These are phyloP conservation scores for Xerocomellus chrysenteron DNA, from an alignment of 768 basidiomycete genomes.

Conservation along the genomic window DNA sequence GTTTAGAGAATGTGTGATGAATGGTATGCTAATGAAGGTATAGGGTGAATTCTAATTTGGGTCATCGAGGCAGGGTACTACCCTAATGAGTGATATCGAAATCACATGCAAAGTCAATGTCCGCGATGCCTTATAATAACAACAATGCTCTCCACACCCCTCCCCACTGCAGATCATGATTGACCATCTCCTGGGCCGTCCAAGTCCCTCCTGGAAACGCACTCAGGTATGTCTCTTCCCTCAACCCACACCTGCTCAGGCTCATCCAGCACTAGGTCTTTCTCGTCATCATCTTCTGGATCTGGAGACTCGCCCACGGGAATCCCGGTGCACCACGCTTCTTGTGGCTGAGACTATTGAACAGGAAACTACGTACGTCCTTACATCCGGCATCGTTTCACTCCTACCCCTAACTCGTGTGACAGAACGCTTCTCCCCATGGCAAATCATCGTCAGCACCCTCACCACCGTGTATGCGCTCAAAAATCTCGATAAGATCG, in stretches of 20 bases:
- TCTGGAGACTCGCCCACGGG: constrained; percentile 73
- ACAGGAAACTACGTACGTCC: constrained; percentile 58
- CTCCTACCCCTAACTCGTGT: not conserved
- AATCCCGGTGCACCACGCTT: constrained; percentile 62
- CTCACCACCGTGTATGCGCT: constrained; percentile 82
- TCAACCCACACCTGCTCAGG: not conserved
- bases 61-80: too few species aligned
- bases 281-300: constrained; percentile 89
- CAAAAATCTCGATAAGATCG: constrained; percentile 79
- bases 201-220: constrained; percentile 88
- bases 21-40: too few species aligned
- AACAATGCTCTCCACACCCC: not conserved
- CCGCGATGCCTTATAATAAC: constrained; percentile 7
- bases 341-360: constrained; percentile 60
- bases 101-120: constrained; percentile 33
- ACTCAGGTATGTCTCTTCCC: constrained; percentile 53
- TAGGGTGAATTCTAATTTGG: too few species aligned
- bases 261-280: constrained; percentile 59
- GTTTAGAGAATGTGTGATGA: too few species aligned
- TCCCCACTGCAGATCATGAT: constrained; percentile 59
- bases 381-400: not conserved
- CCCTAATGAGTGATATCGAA: not conserved
- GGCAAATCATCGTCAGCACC: constrained; percentile 88
- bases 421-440: constrained; percentile 86
- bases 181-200: constrained; percentile 87